Evolutionary conservation across 148 eudicot species (phyloP).

Genomic region (Rhododendron mucronatum): DNA sequence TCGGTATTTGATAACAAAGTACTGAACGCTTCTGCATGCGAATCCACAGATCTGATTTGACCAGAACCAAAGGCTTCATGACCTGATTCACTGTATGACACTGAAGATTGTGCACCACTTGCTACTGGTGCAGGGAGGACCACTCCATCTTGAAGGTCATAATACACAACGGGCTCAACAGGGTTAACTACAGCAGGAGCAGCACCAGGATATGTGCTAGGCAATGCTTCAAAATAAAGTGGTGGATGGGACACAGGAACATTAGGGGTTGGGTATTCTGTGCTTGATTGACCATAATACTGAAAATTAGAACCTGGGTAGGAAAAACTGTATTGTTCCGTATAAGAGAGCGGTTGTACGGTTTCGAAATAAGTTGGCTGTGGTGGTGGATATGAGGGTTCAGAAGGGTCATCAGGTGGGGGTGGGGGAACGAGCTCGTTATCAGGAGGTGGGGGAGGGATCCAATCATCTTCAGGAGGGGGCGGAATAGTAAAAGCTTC

Average conservation of each 20-base stretch:
- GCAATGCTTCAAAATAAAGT: slow-evolving; percentile 42
- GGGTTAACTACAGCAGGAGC: slow-evolving; percentile 38
- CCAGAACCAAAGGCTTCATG: slow-evolving; percentile 22
- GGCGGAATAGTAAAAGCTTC: slow-evolving; percentile 46
- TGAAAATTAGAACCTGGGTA: slow-evolving; percentile 42
- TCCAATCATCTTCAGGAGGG: slow-evolving; percentile 80
- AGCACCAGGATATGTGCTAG: slow-evolving; percentile 34
- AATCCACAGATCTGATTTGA: slow-evolving; percentile 19
- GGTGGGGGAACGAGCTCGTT: slow-evolving; percentile 88
- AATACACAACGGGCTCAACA: slow-evolving; percentile 47
- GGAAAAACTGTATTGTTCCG: slow-evolving; percentile 39
- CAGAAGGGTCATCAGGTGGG: slow-evolving; percentile 85
- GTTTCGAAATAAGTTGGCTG: slow-evolving; percentile 39
- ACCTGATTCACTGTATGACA: slow-evolving; percentile 25
- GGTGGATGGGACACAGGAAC: slow-evolving; percentile 38
- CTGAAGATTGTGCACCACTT: slow-evolving; percentile 28
- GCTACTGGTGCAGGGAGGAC: slow-evolving; percentile 31
- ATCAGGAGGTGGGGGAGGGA: slow-evolving; percentile 97
- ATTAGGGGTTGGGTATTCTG: slow-evolving; percentile 26
- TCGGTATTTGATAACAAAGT: slow-evolving; percentile 22
- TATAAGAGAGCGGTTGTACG: slow-evolving; percentile 40
- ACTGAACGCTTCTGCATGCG: slow-evolving; percentile 12
- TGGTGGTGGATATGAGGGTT: slow-evolving; percentile 33
- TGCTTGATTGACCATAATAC: slow-evolving; percentile 41
- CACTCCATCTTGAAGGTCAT: slow-evolving; percentile 51